A percentile compares a stretch with the other conserved stretches of the same genome.
These are phyloP conservation scores for Skeletonema tropicum DNA, from an alignment of 108 stramenopile species.

Conservation along the genomic window DNA sequence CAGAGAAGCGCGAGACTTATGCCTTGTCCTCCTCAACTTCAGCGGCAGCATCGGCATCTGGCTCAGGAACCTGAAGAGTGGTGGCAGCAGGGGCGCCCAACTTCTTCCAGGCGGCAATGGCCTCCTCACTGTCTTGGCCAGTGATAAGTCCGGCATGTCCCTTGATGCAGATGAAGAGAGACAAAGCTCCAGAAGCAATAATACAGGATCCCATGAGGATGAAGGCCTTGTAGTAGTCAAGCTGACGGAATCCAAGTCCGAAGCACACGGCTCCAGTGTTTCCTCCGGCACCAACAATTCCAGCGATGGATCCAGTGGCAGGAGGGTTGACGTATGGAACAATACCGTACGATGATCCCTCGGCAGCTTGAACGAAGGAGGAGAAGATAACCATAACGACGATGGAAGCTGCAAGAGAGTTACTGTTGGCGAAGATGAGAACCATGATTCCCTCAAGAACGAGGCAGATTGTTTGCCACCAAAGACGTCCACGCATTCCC, in stretches of 20 bases:
- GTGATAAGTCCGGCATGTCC: conserved; percentile 56
- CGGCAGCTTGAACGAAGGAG: conserved; percentile 79
- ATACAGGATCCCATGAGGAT: conserved; percentile 46
- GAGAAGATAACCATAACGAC: conserved; percentile 79
- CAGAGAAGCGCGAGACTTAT: not conserved
- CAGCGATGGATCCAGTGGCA: conserved; percentile 76
- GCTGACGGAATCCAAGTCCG: conserved; percentile 55
- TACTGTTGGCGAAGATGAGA: conserved; percentile 65
- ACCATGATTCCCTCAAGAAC: conserved; percentile 69
- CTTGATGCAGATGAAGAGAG: conserved; percentile 56
- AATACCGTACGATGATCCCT: conserved; percentile 80
- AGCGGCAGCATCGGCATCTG: not conserved
- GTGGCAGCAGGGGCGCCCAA: not conserved
- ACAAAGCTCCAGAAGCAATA: conserved; percentile 4
- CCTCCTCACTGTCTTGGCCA: conserved; percentile 35
- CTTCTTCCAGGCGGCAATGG: not conserved
- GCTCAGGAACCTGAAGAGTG: not conserved
- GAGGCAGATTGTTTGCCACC: conserved; percentile 60
- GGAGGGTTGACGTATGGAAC: conserved; percentile 86
- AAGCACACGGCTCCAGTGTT: conserved; percentile 68
- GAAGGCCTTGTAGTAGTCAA: conserved; percentile 39
- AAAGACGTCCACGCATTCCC: conserved; percentile 78
- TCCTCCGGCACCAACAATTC: conserved; percentile 85
- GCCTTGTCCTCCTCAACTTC: not conserved
- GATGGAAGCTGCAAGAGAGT: conserved; percentile 58